Base-by-base conservation (phyloP, 129 eudicot genomes). In the Lactuca sativa region DNA sequence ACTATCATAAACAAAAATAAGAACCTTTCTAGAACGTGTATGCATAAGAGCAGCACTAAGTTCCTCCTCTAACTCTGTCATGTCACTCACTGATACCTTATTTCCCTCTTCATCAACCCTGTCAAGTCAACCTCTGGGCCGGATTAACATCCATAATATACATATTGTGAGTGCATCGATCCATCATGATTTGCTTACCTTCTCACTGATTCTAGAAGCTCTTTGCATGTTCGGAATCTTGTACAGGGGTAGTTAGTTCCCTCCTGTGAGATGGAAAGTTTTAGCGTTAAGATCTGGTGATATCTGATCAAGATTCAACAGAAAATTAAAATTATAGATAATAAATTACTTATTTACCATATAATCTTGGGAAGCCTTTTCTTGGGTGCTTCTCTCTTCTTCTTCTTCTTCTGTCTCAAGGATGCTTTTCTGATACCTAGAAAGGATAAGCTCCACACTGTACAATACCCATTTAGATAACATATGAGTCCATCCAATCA, bases 11-110 rank as follows among this genome's bases (percentile, higher is more conserved):
- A 25, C 30, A 25, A 2, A 49, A 48, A 31, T 21, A 68, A 30
- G 12, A 60, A 83, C 91, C 88, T 83, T 82, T 69, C 75, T 79
- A 9, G 66, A 67, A 77, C 78, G 78, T 6, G 82, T 78, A 33
- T 80, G 82, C 55, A 59, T 55, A 44, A 83, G 81, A 4, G 88
- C 84, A 38, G 63, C 49, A 64, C 16, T 33, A 60, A 86, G 75
- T 71, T 86, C 85, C 33, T 77, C 72, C 71, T 86, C 92, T 37
- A 83, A 44, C 56, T 80, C 79, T 53, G 77, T 53, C 47, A 86
- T 74, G 62, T 83, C 82, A 15, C 51, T 59, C 31, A 80, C 55
- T 67, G 68, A 70, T 1, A 77, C 72, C 44, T 74, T 16, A 56
- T 66, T 12, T 3, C 82, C 68, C 51, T 66, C 80, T 72, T 48